Evolutionary conservation across 2,329 filamentous ascomycete species (phyloP), one percentile per base, ranked within the genome.

Genomic region (Myriosclerotinia curreyana): DNA sequence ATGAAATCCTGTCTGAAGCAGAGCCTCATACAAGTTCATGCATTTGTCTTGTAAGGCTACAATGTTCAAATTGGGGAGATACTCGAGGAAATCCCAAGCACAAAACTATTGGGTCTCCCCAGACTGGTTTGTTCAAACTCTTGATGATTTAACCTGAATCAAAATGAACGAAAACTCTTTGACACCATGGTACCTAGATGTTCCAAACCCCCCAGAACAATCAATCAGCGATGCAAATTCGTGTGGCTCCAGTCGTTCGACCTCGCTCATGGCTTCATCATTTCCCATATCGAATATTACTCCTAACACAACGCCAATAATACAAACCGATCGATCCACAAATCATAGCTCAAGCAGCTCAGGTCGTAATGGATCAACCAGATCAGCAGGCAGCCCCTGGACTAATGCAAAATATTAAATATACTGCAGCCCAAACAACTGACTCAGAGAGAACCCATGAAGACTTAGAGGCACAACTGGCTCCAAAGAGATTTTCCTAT

Each of bases 211-310:
- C 17, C 25, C 3, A n/a, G 9, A 25, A 44, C 5, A 44, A n/a
- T 56, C 53, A 44, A 46, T n/a, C 40, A 31, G 54, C 54, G 25
- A 46, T 46, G 11, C 11, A 31, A 34, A 44, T 14, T 56, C 6
- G 20, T 17, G 17, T 46, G 25, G 53, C 53, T 56, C 53, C 38
- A 56, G 38, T 44, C 22, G 25, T 56, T 44, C 25, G 53, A 44
- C 17, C 49, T 51, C 49, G 49, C 17, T 12, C 28, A 52, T 46
- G 40, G 5, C 54, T n/a, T 46, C 54, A n/a, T 44, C 54, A 22
- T 6, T 9, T 17, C 34, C 28, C 11, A 9, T 20, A 11, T 11
- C 28, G 7, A 31, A 22, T 46, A 12, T 25, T 4, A 46, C 40
- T 34, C 38, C 40, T 28, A 15, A 15, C 12, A 25, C 11, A 49